Evolutionary conservation across 2,329 filamentous ascomycete genomes (phyloP), one percentile per base, ranked within the genome.

Genomic region (Raffaelea albimanens): DNA sequence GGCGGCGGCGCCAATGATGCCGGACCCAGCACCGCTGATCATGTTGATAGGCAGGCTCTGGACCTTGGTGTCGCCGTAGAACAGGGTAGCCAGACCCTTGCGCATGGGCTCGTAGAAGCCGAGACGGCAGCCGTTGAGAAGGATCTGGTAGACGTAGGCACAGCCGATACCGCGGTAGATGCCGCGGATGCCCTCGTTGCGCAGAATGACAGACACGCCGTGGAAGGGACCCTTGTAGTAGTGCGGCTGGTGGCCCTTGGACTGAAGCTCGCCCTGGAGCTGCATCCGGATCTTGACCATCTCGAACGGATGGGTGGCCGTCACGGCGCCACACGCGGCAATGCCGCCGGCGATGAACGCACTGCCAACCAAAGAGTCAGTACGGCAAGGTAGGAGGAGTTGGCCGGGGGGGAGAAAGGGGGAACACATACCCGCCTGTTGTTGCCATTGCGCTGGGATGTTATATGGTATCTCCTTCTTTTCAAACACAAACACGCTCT

Each of bases 281-380:
- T 98, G 93, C 78, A 98, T 82, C 60, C 90, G 86, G 63, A 97
- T 97, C 78, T 98, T 98, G 64, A 98, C 89, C 13, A 91, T 97
- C 70, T 98, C 93, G 70, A 97, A 97, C 49, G 90, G 90, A 68
- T 98, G 93, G 44, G 93, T 97, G 55, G 94, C 90, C 38, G 91
- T 97, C 49, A 98, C 93, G 55, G 93, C 93, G 62, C 93, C 93
- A 69, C 91, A 97, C 55, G 93, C 93, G 62, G 93, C 93, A 62
- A 98, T 86, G 63, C 93, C 93, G 63, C 93, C 93, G 49, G 93
- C 91, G 60, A 97, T 81, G 73, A 98, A 98, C 52, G 89, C 87
- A 56, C 90, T 81, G 58, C 25, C 7, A 29, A 29, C n/a, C n/a
- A 13, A 10, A 23, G 25, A 3, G 20, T 34, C 31, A 38, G 16